Conservation (phyloP, 192 early-diverging fungal genomes). For the Coemansia sp. region DNA sequence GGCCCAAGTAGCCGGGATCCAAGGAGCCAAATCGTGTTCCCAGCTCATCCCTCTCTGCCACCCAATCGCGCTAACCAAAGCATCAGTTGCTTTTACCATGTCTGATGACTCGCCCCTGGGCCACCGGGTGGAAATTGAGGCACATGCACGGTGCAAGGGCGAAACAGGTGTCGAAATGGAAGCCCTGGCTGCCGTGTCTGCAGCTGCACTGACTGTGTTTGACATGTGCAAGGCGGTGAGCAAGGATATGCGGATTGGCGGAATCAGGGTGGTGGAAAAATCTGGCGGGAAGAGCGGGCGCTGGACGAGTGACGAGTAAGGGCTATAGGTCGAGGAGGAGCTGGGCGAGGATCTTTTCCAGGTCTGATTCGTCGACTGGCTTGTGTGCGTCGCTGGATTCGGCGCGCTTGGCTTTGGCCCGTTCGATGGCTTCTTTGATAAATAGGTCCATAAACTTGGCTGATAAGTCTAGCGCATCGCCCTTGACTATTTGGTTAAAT, state of each 20-base stretch:
- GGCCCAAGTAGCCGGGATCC: slow-evolving; percentile 86
- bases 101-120: slow-evolving; percentile 14
- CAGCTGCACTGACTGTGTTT: slow-evolving; percentile 82
- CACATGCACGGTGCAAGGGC: slow-evolving; percentile 71
- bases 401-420: slow-evolving; percentile 37
- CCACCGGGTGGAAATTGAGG: slow-evolving; percentile 65
- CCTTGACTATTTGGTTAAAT: slow-evolving; percentile 23
- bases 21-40: slow-evolving; percentile 84
- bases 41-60: slow-evolving; percentile 88
- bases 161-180: slow-evolving; percentile 93
- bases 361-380: slow-evolving; percentile 44
- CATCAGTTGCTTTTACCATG: slow-evolving; percentile 68
- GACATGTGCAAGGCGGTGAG: slow-evolving; percentile 96
- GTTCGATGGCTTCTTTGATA: slow-evolving; percentile 42
- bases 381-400: slow-evolving; percentile 14
- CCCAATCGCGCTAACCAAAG: slow-evolving; percentile 67
- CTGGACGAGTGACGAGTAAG: slow-evolving; percentile 25
- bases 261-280: slow-evolving; percentile 75
- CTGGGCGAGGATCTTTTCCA: slow-evolving; percentile 54
- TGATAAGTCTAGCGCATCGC: slow-evolving; percentile 43
- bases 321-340: slow-evolving; percentile 45
- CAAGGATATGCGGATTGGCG: slow-evolving; percentile 76
- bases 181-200: slow-evolving; percentile 75
- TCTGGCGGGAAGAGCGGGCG: slow-evolving; percentile 81
- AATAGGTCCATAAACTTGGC: slow-evolving; percentile 37